Evolutionary conservation across 2,329 filamentous ascomycete species (phyloP).

Genomic region (Ophiostoma pallidulum): DNA sequence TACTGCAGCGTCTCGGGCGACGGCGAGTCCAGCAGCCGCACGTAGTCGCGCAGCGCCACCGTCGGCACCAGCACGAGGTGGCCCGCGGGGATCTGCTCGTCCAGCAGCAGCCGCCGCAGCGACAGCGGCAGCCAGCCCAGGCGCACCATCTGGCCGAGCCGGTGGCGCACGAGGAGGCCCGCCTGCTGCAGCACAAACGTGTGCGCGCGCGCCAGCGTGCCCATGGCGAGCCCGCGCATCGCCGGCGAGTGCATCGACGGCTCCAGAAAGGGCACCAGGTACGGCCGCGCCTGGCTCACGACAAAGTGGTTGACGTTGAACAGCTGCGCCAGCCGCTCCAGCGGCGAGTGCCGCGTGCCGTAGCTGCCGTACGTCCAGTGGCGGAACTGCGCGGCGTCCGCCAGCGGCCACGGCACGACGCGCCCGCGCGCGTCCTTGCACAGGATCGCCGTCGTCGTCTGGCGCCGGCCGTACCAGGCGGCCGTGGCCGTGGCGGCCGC

Average conservation of each 20-base stretch:
- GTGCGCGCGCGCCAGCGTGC: constrained; percentile 47
- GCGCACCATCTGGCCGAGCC: constrained; percentile 69
- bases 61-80: constrained; percentile 71
- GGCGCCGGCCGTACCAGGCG: constrained; percentile 55
- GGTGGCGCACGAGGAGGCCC: constrained; percentile 49
- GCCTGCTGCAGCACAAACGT: constrained; percentile 8
- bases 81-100: constrained; percentile 67
- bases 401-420: constrained; percentile 64
- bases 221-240: constrained; percentile 32
- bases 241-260: constrained; percentile 71
- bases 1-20: constrained; percentile 66
- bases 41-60: constrained; percentile 62
- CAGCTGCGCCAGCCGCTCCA: constrained; percentile 66
- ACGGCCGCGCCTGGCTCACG: constrained; percentile 83
- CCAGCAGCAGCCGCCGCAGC: constrained; percentile 67
- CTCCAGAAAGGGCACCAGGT: constrained; percentile 75
- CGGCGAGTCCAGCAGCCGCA: constrained; percentile 72
- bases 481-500: constrained; percentile 18
- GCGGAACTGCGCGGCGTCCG: constrained; percentile 52
- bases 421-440: constrained; percentile 60
- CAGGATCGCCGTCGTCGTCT: constrained; percentile 55
- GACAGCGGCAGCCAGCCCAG: constrained; percentile 60
- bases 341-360: constrained; percentile 53
- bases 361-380: constrained; percentile 59
- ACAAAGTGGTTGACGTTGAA: constrained; percentile 97